Percentiles rank a stretch among this genome's conserved stretches.
These are phyloP conservation scores for Pulveroboletus frians DNA, from an alignment of 768 basidiomycete species.

Conservation along the genomic window DNA sequence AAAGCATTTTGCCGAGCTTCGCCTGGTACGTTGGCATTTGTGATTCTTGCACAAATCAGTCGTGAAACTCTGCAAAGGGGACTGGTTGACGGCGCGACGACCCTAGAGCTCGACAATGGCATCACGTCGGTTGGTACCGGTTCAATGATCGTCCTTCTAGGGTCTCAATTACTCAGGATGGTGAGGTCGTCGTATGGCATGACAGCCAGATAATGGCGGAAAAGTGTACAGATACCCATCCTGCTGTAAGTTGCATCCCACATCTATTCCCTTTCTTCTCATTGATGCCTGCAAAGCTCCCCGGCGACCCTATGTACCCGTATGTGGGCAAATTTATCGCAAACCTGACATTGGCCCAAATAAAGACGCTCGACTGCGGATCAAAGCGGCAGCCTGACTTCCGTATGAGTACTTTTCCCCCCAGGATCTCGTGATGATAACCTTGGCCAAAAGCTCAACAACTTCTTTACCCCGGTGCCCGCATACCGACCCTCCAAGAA, in stretches of 20 bases:
- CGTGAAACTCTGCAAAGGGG: slow-evolving; percentile 42
- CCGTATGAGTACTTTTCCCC: slow-evolving; percentile 40
- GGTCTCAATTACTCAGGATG: slow-evolving; percentile 47
- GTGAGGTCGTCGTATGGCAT: slow-evolving; percentile 75
- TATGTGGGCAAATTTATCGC: slow-evolving; percentile 74
- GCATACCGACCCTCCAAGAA: slow-evolving; percentile 68
- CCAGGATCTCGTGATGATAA: not conserved
- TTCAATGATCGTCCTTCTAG: not conserved
- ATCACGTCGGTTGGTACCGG: slow-evolving; percentile 52
- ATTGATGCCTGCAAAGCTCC: slow-evolving; percentile 35
- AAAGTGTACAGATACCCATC: slow-evolving; percentile 67
- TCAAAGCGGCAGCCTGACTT: slow-evolving; percentile 54
- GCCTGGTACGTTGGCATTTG: slow-evolving; percentile 49
- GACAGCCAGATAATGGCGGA: slow-evolving; percentile 57
- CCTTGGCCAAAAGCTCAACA: slow-evolving; percentile 45
- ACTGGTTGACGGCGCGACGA: slow-evolving; percentile 68
- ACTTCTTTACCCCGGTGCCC: slow-evolving; percentile 59
- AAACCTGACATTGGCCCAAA: slow-evolving; percentile 73
- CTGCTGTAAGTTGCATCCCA: slow-evolving; percentile 42
- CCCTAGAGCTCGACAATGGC: slow-evolving; percentile 75
- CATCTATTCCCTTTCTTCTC: not conserved
- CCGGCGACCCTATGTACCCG: slow-evolving; percentile 57
- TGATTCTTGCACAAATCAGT: slow-evolving; percentile 8
- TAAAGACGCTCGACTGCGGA: slow-evolving; percentile 79
- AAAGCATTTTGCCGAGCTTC: slow-evolving; percentile 70